Conservation (phyloP, 192 early-diverging fungal species). For the Podila horticola region DNA sequence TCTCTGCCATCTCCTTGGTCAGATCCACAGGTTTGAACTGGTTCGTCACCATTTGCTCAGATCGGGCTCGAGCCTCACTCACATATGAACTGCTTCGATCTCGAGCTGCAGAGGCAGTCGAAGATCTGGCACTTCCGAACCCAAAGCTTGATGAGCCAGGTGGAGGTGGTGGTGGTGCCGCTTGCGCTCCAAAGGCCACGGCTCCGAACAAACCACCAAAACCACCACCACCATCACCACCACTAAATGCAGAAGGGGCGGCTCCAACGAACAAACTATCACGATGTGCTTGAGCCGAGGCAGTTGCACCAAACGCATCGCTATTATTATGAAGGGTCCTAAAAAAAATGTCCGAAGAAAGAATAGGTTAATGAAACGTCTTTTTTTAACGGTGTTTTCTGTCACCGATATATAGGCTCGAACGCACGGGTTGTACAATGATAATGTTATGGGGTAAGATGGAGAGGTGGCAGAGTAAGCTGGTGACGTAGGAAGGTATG, state of each 20-base stretch:
- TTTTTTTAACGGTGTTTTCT: no score
- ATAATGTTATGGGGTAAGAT: slow-evolving; percentile 5
- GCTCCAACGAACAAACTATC: not conserved
- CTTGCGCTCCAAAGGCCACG: not conserved
- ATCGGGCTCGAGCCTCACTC: not conserved
- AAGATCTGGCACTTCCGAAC: not conserved
- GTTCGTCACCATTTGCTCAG: slow-evolving; percentile 1
- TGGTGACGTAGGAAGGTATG: not conserved
- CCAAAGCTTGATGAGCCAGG: not conserved
- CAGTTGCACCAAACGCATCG: no score
- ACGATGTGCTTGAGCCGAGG: not conserved
- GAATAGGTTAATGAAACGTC: no score
- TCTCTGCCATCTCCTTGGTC: slow-evolving; percentile 53
- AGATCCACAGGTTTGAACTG: slow-evolving; percentile 48
- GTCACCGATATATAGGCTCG: no score
- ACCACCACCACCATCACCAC: not conserved
- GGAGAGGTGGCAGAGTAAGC: slow-evolving; percentile 9
- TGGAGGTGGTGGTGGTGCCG: not conserved
- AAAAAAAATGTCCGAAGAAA: no score
- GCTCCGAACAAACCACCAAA: not conserved
- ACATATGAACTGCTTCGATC: not conserved
- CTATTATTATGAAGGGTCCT: no score
- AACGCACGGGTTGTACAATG: not conserved
- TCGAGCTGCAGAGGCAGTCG: not conserved
- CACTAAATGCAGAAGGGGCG: not conserved